These are phyloP conservation scores for Heliamphora pulchella DNA, from an alignment of 179 eudicot genomes.

Conservation along the genomic window DNA sequence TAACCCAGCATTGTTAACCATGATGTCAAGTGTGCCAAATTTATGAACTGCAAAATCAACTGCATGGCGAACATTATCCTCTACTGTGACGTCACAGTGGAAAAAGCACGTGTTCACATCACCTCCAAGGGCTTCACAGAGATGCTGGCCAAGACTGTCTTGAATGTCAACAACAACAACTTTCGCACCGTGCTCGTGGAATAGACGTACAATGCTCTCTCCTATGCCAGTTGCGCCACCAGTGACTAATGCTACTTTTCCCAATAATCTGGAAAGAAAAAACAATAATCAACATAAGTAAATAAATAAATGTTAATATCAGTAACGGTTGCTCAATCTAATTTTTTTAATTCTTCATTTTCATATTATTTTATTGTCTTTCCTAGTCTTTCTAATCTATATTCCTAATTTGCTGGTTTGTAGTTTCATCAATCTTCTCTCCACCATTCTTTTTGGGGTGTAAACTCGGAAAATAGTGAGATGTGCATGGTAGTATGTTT, in stretches of 20 bases:
- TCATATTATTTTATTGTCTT: too few relatives aligned
- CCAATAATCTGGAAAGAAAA: slow-evolving; percentile 49
- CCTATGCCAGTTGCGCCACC: slow-evolving; percentile 94
- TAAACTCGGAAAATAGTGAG: too few relatives aligned
- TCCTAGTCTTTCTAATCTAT: too few relatives aligned
- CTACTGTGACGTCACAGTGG: slow-evolving; percentile 66
- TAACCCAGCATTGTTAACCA: slow-evolving; percentile 86
- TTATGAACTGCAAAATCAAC: slow-evolving; percentile 52
- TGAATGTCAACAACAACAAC: slow-evolving; percentile 62
- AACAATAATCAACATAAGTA: neutral
- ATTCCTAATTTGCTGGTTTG: too few relatives aligned
- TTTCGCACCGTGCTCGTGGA: slow-evolving; percentile 76
- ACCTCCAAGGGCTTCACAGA: slow-evolving; percentile 45
- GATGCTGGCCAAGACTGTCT: slow-evolving; percentile 47
- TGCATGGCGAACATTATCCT: slow-evolving; percentile 58
- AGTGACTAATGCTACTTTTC: slow-evolving; percentile 80
- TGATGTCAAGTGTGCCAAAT: slow-evolving; percentile 69
- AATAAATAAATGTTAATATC: neutral
- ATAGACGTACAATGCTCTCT: slow-evolving; percentile 80
- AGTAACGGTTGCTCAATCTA: neutral
- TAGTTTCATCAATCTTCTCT: too few relatives aligned
- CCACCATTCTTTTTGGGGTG: too few relatives aligned
- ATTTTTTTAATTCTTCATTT: too few relatives aligned
- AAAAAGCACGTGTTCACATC: slow-evolving; percentile 29
- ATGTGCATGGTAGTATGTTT: too few relatives aligned